phyloP scores from a whole-genome alignment of 2,329 filamentous ascomycete genomes.

The Trichoderma aggressivum region DNA sequence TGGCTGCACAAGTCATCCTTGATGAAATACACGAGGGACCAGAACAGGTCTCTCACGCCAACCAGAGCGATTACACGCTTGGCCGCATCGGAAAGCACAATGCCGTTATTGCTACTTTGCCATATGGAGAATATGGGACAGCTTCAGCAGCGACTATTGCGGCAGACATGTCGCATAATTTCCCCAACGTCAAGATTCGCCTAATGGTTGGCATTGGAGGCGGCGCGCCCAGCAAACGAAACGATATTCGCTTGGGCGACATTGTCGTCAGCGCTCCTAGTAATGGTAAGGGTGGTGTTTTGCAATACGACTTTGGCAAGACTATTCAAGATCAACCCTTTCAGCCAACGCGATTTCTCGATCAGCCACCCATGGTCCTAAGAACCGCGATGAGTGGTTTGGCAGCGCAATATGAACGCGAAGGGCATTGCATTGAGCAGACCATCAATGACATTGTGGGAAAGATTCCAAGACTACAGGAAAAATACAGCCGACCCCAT shows the following conservation, averaged over 20 bases:
- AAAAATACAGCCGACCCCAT: slow-evolving; percentile 14
- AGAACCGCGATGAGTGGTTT: neutral
- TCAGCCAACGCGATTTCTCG: neutral
- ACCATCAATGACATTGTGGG: neutral
- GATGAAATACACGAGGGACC: neutral
- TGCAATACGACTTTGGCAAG: neutral
- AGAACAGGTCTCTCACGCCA: neutral
- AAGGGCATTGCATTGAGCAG: slow-evolving; percentile 19
- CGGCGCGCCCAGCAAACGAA: slow-evolving; percentile 12
- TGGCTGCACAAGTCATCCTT: neutral
- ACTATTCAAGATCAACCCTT: neutral
- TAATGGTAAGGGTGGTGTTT: neutral
- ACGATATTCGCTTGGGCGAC: slow-evolving; percentile 20
- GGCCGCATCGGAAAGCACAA: slow-evolving; percentile 22
- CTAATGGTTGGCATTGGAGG: slow-evolving; percentile 21
- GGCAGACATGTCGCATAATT: neutral
- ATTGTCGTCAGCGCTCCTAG: slow-evolving; percentile 15
- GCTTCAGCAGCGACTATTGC: neutral
- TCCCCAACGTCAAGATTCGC: neutral
- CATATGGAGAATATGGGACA: neutral
- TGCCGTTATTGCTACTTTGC: slow-evolving; percentile 21
- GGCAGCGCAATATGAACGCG: neutral
- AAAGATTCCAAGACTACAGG: slow-evolving; percentile 1
- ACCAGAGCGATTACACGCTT: slow-evolving; percentile 16
- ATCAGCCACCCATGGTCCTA: neutral